phyloP scores from a whole-genome alignment of 2,329 filamentous ascomycete genomes.

The Thelonectria discophora region DNA sequence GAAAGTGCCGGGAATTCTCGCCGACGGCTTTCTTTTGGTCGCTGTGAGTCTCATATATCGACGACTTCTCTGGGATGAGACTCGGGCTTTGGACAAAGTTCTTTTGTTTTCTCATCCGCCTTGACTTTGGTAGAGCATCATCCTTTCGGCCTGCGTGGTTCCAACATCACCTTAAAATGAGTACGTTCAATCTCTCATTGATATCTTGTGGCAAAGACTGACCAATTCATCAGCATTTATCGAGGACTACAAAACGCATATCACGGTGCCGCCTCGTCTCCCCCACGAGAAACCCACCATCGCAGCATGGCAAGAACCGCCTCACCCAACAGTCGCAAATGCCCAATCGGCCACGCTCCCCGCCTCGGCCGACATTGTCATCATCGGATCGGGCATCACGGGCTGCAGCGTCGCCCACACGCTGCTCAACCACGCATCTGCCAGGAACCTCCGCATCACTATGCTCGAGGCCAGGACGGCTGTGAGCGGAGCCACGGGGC shows the following conservation, averaged over 20 bases:
- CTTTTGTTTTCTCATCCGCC: neutral
- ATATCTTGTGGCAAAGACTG: neutral
- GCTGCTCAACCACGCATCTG: slow-evolving; percentile 33
- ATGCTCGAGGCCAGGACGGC: slow-evolving; percentile 43
- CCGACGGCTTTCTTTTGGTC: neutral
- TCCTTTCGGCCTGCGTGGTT: neutral
- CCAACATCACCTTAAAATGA: neutral
- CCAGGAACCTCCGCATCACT: slow-evolving; percentile 23
- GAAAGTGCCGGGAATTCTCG: neutral
- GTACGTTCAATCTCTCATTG: neutral
- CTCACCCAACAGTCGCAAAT: slow-evolving; percentile 35
- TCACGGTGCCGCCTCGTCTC: slow-evolving; percentile 13
- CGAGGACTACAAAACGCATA: slow-evolving; percentile 23
- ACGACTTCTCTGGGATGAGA: no score
- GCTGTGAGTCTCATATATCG: neutral
- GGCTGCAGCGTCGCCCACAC: slow-evolving; percentile 39
- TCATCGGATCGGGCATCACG: slow-evolving; percentile 45
- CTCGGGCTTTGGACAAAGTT: neutral
- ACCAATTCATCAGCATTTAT: slow-evolving; percentile 21
- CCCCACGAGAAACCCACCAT: slow-evolving; percentile 22
- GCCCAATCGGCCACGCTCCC: slow-evolving; percentile 35
- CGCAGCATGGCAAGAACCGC: slow-evolving; percentile 27
- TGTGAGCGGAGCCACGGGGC: slow-evolving; percentile 43
- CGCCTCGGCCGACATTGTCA: slow-evolving; percentile 31
- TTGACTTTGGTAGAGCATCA: neutral